Base-by-base conservation (phyloP, 2,329 filamentous ascomycete species). In the Pyricularia pennisetigena region DNA sequence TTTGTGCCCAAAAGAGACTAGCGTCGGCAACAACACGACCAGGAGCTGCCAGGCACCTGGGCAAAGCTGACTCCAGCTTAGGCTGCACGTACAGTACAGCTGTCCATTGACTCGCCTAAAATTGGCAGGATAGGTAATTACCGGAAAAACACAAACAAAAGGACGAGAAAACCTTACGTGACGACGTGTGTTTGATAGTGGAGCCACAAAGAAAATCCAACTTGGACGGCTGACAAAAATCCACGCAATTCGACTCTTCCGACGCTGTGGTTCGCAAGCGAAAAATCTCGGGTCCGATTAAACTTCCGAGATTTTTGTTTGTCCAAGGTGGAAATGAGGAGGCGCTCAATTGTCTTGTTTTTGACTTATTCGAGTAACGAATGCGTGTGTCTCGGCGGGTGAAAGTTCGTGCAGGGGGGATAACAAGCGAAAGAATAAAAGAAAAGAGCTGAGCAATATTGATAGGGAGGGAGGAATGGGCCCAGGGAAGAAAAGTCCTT, bases 401-500 rank as follows among this genome's bases (percentile, higher is more conserved):
- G 29, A 24, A 28, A 71, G 30, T 68, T 69, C 68, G 72, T 69
- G 68, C 69, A 73, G 72, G 66, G 66, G 49, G 70, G 71, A 71
- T 71, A 65, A 69, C 69, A 69, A 72, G 67, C 66, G 70, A 71
- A 72, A 70, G 72, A 70, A 65, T 65, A 64, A 71, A 41, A 35
- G 32, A 66, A 23, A n/a, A 20, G 5, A 35, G 20, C 41, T 28
- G 54, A 12, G 32, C 62, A 49, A 49, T 49, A 49, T n/a, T 16
- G 41, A 16, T 49, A 49, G 41, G 41, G 41, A 49, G 41, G 41
- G 41, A 49, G 20, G 20, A n/a, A 8, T 16, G 35, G 35, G 35
- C 6, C 3, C 35, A 41, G 30, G 28, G 32, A 59, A 30, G 59
- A 68, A 68, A 61, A 65, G n/a, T 30, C 10, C 20, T 26, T 10